Conservation (phyloP, 2,329 filamentous ascomycete genomes). For the Annulohypoxylon truncatum region DNA sequence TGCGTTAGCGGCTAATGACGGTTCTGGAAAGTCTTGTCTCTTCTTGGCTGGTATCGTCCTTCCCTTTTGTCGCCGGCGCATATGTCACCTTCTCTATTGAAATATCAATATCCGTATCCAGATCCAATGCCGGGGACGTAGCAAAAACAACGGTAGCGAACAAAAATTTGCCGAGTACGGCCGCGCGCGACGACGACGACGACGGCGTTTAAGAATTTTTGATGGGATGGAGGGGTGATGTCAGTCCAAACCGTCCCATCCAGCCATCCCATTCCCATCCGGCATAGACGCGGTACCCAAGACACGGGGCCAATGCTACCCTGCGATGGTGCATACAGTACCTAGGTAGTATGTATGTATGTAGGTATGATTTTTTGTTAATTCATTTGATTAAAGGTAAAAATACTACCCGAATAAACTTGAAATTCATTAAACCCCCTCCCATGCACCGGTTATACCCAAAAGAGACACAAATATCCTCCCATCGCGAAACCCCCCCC, state of each 20-base stretch:
- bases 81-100: constrained; percentile 8
- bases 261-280: constrained; percentile 2
- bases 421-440: constrained; percentile 5
- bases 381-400: neutral
- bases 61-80: neutral
- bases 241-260: constrained; percentile 1
- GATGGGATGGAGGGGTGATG: neutral
- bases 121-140: neutral
- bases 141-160: neutral
- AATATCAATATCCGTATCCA: neutral
- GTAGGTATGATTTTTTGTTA: neutral
- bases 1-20: neutral
- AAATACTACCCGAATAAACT: neutral
- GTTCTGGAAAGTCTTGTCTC: neutral
- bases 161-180: neutral
- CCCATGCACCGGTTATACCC: neutral
- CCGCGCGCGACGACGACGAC: too few relatives aligned
- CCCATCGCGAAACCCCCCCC: constrained; percentile 1
- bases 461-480: neutral
- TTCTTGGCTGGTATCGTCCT: neutral
- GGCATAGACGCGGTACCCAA: constrained; percentile 1
- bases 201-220: neutral
- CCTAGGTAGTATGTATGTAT: too few relatives aligned
- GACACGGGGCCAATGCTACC: neutral
- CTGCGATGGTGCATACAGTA: too few relatives aligned